These are phyloP conservation scores for Solanum chiquidenum DNA, from an alignment of 257 asterid genomes.

Conservation along the genomic window DNA sequence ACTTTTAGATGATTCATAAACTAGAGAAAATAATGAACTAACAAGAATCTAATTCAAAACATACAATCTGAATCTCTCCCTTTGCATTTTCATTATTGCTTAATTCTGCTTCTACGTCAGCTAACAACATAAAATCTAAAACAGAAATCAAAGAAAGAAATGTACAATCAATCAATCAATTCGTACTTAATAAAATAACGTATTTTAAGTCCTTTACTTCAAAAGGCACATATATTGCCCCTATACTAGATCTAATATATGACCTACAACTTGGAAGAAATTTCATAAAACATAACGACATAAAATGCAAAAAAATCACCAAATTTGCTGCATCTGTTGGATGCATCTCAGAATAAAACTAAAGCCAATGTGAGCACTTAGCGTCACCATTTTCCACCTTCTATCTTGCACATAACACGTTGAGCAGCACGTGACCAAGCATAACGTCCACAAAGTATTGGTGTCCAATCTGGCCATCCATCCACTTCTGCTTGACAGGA, in stretches of 20 bases:
- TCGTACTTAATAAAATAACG: neutral
- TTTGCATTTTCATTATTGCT: neutral
- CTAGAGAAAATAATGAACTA: neutral
- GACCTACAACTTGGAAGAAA: neutral
- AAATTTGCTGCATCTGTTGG: neutral
- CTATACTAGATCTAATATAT: neutral
- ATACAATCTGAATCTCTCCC: neutral
- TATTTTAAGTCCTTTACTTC: neutral
- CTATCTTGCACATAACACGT: conserved; percentile 37
- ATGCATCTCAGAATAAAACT: neutral
- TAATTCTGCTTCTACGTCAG: too few relatives aligned
- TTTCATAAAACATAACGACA: neutral
- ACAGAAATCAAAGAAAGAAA: too few relatives aligned
- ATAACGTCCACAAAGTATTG: conserved; percentile 88
- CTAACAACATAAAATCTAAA: too few relatives aligned
- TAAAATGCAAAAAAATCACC: neutral
- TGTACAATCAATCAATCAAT: too few relatives aligned
- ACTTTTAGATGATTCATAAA: neutral
- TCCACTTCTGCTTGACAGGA: conserved; percentile 68
- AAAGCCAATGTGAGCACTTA: neutral
- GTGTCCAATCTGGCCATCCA: conserved; percentile 81
- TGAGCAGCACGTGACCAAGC: conserved; percentile 76
- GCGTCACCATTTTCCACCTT: neutral
- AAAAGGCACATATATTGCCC: neutral
- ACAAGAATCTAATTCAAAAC: neutral